Conservation (phyloP, 305 asterid species). For the Solanum hybrid region DNA sequence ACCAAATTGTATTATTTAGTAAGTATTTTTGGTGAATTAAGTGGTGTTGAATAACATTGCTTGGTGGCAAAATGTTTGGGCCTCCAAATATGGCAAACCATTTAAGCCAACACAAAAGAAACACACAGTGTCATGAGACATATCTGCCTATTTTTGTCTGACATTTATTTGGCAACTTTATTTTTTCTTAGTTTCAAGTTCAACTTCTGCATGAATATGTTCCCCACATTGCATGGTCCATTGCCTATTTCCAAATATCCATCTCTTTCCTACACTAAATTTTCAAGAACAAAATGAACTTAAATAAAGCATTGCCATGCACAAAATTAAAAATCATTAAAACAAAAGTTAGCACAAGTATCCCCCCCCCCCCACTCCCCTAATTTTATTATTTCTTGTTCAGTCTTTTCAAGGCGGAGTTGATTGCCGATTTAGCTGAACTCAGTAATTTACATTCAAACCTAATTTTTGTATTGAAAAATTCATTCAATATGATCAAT, state of each 20-base stretch:
- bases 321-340: neutral
- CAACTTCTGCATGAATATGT: slow-evolving; percentile 61
- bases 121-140: slow-evolving; percentile 11
- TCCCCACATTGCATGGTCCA: slow-evolving; percentile 56
- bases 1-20: neutral
- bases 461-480: neutral
- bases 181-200: slow-evolving; percentile 9
- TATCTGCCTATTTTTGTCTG: slow-evolving; percentile 1
- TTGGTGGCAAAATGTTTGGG: neutral
- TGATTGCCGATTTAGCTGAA: neutral
- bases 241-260: slow-evolving; percentile 11
- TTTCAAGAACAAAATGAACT: slow-evolving; percentile 13
- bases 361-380: neutral
- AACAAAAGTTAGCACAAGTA: slow-evolving; percentile 15
- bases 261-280: slow-evolving; percentile 12
- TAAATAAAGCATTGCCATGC: neutral
- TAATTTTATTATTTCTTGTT: neutral
- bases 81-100: slow-evolving; percentile 5
- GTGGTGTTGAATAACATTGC: neutral
- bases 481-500: neutral
- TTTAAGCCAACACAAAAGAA: slow-evolving; percentile 6
- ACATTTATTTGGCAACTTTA: neutral
- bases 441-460: neutral
- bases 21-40: neutral
- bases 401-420: neutral